Evolutionary conservation across 1,139 yeast genomes (phyloP).

Genomic region (Geotrichum candidum): DNA sequence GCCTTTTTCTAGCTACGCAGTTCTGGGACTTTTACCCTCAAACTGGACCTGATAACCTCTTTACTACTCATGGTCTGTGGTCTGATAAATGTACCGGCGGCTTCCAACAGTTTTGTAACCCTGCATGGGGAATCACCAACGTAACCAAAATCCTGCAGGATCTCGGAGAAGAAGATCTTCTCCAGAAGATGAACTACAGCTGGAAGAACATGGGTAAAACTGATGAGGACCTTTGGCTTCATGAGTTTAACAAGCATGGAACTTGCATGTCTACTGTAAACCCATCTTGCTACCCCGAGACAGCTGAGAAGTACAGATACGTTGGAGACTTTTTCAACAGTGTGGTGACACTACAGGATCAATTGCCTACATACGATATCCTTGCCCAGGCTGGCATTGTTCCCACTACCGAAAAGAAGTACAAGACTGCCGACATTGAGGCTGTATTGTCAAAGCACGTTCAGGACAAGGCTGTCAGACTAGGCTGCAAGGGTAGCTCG

Average conservation of each 20-base stretch:
- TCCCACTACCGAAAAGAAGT: conserved; percentile 58
- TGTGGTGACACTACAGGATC: conserved; percentile 56
- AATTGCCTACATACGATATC: conserved; percentile 66
- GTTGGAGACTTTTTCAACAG: conserved; percentile 74
- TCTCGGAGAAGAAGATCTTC: conserved; percentile 48
- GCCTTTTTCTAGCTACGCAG: conserved; percentile 78
- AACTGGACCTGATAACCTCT: conserved; percentile 67
- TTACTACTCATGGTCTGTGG: conserved; percentile 85
- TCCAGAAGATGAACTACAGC: conserved; percentile 49
- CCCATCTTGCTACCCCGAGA: conserved; percentile 56
- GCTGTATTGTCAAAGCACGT: conserved; percentile 51
- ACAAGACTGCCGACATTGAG: conserved; percentile 58
- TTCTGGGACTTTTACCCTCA: conserved; percentile 92
- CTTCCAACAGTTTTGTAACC: conserved; percentile 71
- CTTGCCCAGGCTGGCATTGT: conserved; percentile 59
- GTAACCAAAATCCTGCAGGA: conserved; percentile 50
- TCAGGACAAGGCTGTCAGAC: conserved; percentile 40
- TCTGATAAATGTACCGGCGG: conserved; percentile 77
- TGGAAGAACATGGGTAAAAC: conserved; percentile 80
- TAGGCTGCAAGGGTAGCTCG: conserved; percentile 59
- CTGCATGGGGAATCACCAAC: conserved; percentile 48
- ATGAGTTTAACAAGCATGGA: conserved; percentile 93
- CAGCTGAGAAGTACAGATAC: conserved; percentile 45
- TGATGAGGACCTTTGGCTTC: conserved; percentile 80
- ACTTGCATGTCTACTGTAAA: conserved; percentile 80